Percentiles rank a stretch among this genome's conserved stretches.
Conservation (phyloP, 495 filamentous ascomycete genomes). For the Neurospora tetraspora region DNA sequence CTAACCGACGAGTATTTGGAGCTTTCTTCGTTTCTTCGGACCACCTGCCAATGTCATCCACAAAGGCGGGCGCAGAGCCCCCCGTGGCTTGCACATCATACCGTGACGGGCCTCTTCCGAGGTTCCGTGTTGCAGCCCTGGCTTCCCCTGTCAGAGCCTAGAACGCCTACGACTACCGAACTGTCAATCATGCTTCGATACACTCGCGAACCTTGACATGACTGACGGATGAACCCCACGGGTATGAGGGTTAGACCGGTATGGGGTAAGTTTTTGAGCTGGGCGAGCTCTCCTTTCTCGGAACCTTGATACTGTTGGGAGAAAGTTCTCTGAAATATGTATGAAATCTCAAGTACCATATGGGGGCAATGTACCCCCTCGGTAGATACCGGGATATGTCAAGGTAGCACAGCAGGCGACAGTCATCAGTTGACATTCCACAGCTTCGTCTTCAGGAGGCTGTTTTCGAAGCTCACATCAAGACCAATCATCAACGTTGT, state of each 20-base stretch:
- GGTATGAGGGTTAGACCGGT: neutral
- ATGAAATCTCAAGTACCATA: neutral
- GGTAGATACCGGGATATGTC: neutral
- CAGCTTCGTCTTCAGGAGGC: neutral
- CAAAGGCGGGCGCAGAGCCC: neutral
- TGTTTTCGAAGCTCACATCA: neutral
- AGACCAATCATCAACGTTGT: neutral
- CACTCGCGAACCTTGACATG: neutral
- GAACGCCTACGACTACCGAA: neutral
- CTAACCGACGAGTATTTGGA: too few species aligned
- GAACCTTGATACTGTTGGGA: neutral
- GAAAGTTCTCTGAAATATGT: neutral
- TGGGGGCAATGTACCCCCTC: neutral
- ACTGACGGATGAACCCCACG: neutral
- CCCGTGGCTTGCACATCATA: conserved; percentile 11
- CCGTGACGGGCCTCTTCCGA: neutral
- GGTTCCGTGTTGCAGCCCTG: conserved; percentile 14
- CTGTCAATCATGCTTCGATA: neutral
- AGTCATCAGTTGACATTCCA: neutral
- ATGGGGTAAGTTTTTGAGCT: neutral
- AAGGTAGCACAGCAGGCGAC: neutral
- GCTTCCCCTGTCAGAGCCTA: neutral
- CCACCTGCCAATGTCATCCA: neutral
- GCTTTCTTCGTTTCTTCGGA: too few species aligned
- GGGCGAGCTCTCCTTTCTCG: neutral